phyloP scores from a whole-genome alignment of 108 stramenopile species.

The Chaetoceros tenuissimus region DNA sequence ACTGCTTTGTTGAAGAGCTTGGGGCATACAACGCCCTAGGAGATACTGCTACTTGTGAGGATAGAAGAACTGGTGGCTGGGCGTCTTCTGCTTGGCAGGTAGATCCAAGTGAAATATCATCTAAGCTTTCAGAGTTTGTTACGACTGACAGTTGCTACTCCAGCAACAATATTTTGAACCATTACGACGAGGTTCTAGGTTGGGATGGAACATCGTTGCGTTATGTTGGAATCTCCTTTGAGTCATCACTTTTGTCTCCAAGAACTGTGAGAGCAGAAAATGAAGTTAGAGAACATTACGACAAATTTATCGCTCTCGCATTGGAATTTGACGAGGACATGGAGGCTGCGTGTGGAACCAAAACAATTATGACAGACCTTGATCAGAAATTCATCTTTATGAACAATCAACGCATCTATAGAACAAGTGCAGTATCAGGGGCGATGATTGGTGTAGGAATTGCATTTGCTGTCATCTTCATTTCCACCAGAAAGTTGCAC shows the following conservation, averaged over 20 bases:
- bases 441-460: slow-evolving; percentile 33
- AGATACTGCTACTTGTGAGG: slow-evolving; percentile 25
- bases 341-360: slow-evolving; percentile 17
- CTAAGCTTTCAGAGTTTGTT: slow-evolving; percentile 20
- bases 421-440: slow-evolving; percentile 28
- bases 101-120: slow-evolving; percentile 3
- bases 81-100: slow-evolving; percentile 27
- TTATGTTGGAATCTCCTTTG: slow-evolving; percentile 27
- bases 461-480: slow-evolving; percentile 36
- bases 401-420: slow-evolving; percentile 48
- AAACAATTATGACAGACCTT: slow-evolving; percentile 31
- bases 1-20: slow-evolving; percentile 39
- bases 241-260: slow-evolving; percentile 26
- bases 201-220: slow-evolving; percentile 28
- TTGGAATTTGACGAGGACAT: slow-evolving; percentile 15
- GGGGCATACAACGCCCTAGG: slow-evolving; percentile 30
- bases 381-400: slow-evolving; percentile 49
- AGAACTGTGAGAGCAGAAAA: slow-evolving; percentile 18
- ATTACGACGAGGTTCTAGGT: slow-evolving; percentile 24
- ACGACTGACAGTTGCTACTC: slow-evolving; percentile 23
- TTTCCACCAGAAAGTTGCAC: slow-evolving; percentile 30
- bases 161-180: slow-evolving; percentile 16
- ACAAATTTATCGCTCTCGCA: slow-evolving; percentile 22
- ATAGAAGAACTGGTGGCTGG: slow-evolving; percentile 27
- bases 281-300: slow-evolving; percentile 25